Evolutionary conservation across 257 asterid species (phyloP), one percentile per base, ranked within the genome.

Genomic region (Cynanchum wilfordii): DNA sequence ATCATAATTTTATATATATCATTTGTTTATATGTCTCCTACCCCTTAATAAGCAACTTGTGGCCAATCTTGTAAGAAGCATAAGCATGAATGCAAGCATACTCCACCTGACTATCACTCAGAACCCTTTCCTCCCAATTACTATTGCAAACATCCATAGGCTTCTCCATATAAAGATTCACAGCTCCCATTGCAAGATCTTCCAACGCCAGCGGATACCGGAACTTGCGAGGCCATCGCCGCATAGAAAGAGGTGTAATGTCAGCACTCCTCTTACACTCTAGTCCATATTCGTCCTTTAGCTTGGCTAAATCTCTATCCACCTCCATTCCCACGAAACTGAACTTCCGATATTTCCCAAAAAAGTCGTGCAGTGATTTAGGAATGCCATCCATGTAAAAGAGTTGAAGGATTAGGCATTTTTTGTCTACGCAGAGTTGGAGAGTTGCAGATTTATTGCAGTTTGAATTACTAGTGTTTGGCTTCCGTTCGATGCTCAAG

Each of bases 81-180:
- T 84, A 89, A 17, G 96, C 97, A 81, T 91, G 92, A 54, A 86
- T 71, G 55, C 95, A 89, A 1, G 88, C 95, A 82, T 89, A 91
- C 76, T 87, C 89, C 71, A 89, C 72, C n/a, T 89, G 92, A 1
- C 49, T 36, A 0, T 70, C 73, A 63, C 6, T 85, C 0, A 89
- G 85, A 69, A 57, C 85, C 20, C 92, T 83, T 1, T 86, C 86
- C 78, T 89, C 87, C 96, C 96, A 91, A 52, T 91, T 81, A 24
- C 97, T 91, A 83, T 2, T 36, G 66, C 86, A 72, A 33, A 88
- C 81, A 57, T 84, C 85, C 79, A 24, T 76, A 24, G 66, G 76
- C 20, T 63, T 64, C 25, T 50, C 38, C 68, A 65, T 71, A 24
- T 66, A 9, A 50, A 77, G 54, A 27, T 73, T 68, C 0, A 36